A percentile compares a stretch with the other conserved stretches of the same genome.
Evolutionary conservation across 805 yeast species (phyloP).

Genomic region (Candida sithepensis): DNA sequence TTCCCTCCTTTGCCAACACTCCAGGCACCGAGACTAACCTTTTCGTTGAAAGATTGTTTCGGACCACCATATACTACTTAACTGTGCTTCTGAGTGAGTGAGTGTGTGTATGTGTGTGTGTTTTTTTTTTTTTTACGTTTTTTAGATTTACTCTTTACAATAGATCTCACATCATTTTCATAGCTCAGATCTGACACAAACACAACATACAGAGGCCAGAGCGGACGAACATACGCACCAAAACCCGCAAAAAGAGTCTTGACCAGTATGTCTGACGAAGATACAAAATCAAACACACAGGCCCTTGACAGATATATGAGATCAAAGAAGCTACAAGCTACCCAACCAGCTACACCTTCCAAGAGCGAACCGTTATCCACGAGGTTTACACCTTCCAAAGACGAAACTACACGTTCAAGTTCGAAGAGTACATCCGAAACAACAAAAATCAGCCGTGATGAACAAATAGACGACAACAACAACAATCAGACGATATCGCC

Average conservation of each 20-base stretch:
- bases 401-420: not conserved
- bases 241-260: too few relatives aligned
- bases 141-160: too few relatives aligned
- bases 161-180: too few relatives aligned
- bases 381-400: not conserved
- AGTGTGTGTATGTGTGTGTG: too few relatives aligned
- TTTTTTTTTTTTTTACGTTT: too few relatives aligned
- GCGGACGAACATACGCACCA: too few relatives aligned
- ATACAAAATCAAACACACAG: not conserved
- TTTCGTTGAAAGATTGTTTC: too few relatives aligned
- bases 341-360: not conserved
- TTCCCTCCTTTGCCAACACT: too few relatives aligned
- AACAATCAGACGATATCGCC: not conserved
- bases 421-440: not conserved
- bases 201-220: not conserved
- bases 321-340: slow-evolving; percentile 2
- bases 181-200: too few relatives aligned
- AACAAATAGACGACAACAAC: not conserved
- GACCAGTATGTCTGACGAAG: not conserved
- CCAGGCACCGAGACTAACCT: too few relatives aligned
- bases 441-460: not conserved
- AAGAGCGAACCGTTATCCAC: not conserved
- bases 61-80: too few relatives aligned
- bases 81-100: too few relatives aligned
- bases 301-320: slow-evolving; percentile 13